A percentile compares a stretch with the other conserved stretches of the same genome.
Evolutionary conservation across 2,329 filamentous ascomycete genomes (phyloP).

Genomic region (Colletotrichum tropicicola): DNA sequence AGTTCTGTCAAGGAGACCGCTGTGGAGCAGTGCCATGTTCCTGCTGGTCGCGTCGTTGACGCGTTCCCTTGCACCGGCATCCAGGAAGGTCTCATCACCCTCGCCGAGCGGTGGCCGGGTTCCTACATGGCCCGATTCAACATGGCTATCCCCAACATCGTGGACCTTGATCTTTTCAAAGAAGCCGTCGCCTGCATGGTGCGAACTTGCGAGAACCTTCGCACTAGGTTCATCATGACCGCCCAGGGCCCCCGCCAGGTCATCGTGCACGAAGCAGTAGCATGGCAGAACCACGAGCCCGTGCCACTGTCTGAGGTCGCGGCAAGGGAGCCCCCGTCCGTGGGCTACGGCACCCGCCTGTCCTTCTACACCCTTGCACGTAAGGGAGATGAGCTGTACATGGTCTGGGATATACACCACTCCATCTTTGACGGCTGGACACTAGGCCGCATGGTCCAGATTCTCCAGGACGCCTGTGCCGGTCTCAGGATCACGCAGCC

Average conservation of each 20-base stretch:
- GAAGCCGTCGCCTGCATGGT: not conserved
- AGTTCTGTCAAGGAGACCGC: too few species aligned
- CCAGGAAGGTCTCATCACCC: constrained; percentile 49
- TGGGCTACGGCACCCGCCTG: not conserved
- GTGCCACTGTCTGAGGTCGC: constrained; percentile 45
- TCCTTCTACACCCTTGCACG: not conserved
- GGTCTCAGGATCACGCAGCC: not conserved
- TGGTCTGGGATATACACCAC: constrained; percentile 43
- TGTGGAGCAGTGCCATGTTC: constrained; percentile 6
- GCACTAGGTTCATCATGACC: not conserved
- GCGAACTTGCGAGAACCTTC: not conserved
- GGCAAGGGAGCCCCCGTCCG: not conserved
- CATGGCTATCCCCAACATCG: not conserved
- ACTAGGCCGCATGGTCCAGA: constrained; percentile 27
- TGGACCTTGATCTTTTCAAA: not conserved
- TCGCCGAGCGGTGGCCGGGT: constrained; percentile 42
- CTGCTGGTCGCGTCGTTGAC: constrained; percentile 36
- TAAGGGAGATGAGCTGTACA: constrained; percentile 27
- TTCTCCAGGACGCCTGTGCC: constrained; percentile 15
- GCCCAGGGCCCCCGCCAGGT: constrained; percentile 52
- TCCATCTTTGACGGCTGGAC: constrained; percentile 42
- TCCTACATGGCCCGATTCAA: constrained; percentile 25
- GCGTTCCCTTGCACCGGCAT: constrained; percentile 50
- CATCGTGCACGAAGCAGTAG: not conserved
- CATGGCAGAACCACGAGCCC: not conserved